Percentiles rank a stretch among this genome's conserved stretches.
phyloP scores from a whole-genome alignment of 805 yeast species.

The Candida insectalens region DNA sequence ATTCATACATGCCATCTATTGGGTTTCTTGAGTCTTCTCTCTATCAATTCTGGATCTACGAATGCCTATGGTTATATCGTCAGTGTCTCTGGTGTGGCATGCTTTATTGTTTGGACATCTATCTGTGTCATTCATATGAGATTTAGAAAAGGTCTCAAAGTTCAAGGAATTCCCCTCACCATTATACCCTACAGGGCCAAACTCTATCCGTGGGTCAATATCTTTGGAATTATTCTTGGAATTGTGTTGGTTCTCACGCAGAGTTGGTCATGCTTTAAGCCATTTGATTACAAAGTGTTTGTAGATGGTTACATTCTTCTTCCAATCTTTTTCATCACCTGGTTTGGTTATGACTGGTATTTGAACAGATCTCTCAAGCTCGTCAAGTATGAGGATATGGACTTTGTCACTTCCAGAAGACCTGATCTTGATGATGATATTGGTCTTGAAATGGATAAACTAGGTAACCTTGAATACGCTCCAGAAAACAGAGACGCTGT shows the following conservation, averaged over 20 bases:
- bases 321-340: constrained; percentile 42
- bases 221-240: constrained; percentile 39
- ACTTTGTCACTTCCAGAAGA: constrained; percentile 41
- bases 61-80: constrained; percentile 52
- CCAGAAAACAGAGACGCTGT: too few species aligned
- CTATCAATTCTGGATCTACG: constrained; percentile 48
- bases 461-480: too few species aligned
- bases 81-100: constrained; percentile 56
- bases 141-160: constrained; percentile 39
- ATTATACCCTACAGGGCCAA: constrained; percentile 46
- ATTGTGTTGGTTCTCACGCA: constrained; percentile 48
- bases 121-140: constrained; percentile 47
- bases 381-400: constrained; percentile 32
- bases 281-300: constrained; percentile 45
- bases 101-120: constrained; percentile 59
- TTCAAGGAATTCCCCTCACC: constrained; percentile 29
- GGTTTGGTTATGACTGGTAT: constrained; percentile 16
- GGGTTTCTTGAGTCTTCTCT: constrained; percentile 49
- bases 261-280: constrained; percentile 57
- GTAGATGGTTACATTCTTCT: constrained; percentile 55
- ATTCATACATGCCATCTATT: constrained; percentile 43
- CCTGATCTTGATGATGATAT: constrained; percentile 14
- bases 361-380: too few species aligned
- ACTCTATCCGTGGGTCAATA: constrained; percentile 43
- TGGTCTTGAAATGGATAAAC: too few species aligned